phyloP scores from a whole-genome alignment of 257 asterid species.

The Marsdenia floribunda region DNA sequence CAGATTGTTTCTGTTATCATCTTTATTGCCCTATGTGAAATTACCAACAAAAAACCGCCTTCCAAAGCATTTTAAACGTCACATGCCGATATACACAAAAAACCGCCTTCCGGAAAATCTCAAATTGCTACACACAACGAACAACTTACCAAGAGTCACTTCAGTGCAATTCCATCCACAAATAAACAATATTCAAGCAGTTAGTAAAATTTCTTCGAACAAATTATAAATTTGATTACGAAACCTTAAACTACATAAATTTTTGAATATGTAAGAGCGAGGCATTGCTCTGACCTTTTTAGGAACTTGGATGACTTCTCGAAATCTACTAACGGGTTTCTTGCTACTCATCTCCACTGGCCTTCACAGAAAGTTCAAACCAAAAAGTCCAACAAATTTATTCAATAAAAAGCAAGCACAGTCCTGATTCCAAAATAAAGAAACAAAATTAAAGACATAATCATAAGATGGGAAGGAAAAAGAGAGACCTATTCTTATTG shows the following conservation, averaged over 20 bases:
- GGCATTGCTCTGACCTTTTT: conserved; percentile 39
- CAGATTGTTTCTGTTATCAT: not conserved
- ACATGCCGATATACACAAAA: too few relatives aligned
- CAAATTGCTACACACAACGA: not conserved
- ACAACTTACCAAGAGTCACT: not conserved
- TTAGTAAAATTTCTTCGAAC: not conserved
- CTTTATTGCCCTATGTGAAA: not conserved
- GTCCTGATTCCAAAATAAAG: not conserved
- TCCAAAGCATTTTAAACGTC: too few relatives aligned
- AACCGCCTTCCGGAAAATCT: not conserved
- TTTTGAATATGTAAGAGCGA: not conserved
- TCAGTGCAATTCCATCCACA: not conserved
- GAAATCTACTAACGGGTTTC: conserved; percentile 73
- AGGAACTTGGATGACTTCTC: conserved; percentile 80
- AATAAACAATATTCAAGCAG: not conserved
- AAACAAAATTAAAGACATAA: not conserved
- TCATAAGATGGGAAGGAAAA: not conserved
- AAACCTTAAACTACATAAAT: not conserved
- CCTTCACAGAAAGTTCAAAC: conserved; percentile 32
- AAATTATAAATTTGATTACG: not conserved
- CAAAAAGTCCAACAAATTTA: not conserved
- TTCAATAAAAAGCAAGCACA: not conserved
- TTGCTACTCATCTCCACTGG: conserved; percentile 93
- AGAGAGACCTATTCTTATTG: conserved; percentile 75
- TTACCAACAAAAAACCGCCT: too few relatives aligned